Evolutionary conservation across 306 rosid species (phyloP).

Genomic region (Styphnolobium japonicum): DNA sequence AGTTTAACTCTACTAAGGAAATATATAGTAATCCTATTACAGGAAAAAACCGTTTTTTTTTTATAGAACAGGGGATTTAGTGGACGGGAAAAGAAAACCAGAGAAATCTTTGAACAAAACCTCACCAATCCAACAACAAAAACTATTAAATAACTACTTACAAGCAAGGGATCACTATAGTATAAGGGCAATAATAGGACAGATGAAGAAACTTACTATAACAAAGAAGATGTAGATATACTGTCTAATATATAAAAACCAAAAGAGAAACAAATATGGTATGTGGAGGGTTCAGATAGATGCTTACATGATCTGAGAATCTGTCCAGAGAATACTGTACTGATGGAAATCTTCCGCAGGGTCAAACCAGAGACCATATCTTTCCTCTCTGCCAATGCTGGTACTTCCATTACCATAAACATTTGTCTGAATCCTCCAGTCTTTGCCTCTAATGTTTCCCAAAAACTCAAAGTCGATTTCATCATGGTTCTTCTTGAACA

Average conservation of each 20-base stretch:
- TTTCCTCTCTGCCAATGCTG: slow-evolving; percentile 79
- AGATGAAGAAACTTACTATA: background rate
- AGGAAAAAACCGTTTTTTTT: slow-evolving; percentile 10
- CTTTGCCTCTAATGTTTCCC: slow-evolving; percentile 94
- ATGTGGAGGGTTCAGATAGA: slow-evolving; percentile 11
- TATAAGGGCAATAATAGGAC: background rate
- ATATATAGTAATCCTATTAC: background rate
- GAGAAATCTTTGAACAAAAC: background rate
- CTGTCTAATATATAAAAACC: background rate
- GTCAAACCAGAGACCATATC: slow-evolving; percentile 93
- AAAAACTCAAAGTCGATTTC: slow-evolving; percentile 95
- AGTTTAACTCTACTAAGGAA: background rate
- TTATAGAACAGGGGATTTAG: slow-evolving; percentile 33
- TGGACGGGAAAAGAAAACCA: background rate
- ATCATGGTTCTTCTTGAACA: slow-evolving; percentile 84
- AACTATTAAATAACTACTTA: background rate
- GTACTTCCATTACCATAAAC: slow-evolving; percentile 98
- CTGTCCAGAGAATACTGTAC: slow-evolving; percentile 86
- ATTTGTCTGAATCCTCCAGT: slow-evolving; percentile 98
- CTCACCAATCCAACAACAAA: slow-evolving; percentile 7
- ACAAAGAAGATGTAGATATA: background rate
- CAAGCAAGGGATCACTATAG: background rate
- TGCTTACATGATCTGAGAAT: slow-evolving; percentile 79
- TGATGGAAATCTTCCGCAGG: slow-evolving; percentile 86
- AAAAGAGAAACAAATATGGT: slow-evolving; percentile 27